These are phyloP conservation scores for Diaporthe sp. DNA, from an alignment of 2,329 filamentous ascomycete genomes.

Conservation along the genomic window DNA sequence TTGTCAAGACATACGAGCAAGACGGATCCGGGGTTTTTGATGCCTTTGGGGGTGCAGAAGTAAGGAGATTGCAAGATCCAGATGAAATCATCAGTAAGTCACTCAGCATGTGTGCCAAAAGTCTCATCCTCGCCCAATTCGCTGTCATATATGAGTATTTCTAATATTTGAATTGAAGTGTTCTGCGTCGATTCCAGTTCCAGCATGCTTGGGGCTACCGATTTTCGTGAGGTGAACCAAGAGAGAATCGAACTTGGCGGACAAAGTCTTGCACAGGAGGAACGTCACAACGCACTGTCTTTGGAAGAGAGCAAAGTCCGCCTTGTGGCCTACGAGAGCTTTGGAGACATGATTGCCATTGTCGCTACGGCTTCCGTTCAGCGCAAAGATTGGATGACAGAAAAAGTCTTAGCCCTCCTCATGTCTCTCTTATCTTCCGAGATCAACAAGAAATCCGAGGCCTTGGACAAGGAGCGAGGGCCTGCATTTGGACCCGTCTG, in stretches of 20 bases:
- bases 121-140: too few species aligned
- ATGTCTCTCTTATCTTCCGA: neutral
- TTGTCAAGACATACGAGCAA: neutral
- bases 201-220: neutral
- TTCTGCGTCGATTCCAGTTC: conserved; percentile 30
- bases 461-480: neutral
- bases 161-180: too few species aligned
- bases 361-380: neutral
- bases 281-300: neutral
- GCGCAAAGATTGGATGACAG: neutral
- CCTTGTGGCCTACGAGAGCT: conserved; percentile 9
- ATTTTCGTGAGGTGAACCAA: conserved; percentile 12
- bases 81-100: conserved; percentile 20
- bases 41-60: neutral
- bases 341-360: conserved; percentile 1
- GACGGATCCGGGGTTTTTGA: conserved; percentile 27
- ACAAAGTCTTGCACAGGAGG: neutral
- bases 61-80: conserved; percentile 23
- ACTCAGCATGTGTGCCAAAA: too few species aligned
- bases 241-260: neutral
- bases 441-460: neutral
- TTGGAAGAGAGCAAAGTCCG: neutral
- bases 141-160: too few species aligned
- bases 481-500: neutral
- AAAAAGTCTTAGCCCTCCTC: neutral